Percentiles rank a stretch among this genome's conserved stretches.
Conservation (phyloP, 2,329 filamentous ascomycete species). For the Dothistroma pini region DNA sequence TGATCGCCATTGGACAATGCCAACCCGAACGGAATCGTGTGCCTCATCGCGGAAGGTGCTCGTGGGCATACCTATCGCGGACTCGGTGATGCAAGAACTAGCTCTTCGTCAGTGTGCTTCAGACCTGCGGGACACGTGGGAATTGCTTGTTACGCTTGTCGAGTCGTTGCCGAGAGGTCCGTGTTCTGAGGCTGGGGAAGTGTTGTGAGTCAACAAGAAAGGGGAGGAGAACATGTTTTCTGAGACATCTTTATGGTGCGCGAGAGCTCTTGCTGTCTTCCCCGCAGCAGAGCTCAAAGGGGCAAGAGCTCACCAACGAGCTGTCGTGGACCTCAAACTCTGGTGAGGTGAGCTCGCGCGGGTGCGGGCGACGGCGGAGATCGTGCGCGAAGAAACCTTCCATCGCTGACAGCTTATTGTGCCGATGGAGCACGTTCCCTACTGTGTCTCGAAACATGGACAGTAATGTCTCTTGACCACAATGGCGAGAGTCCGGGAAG, state of each 20-base stretch:
- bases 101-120: not conserved
- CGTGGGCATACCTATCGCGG: conserved; percentile 12
- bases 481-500: not conserved
- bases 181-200: not conserved
- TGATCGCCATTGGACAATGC: conserved; percentile 19
- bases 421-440: not conserved
- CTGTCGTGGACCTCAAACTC: conserved; percentile 2
- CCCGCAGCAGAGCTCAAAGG: conserved; percentile 4
- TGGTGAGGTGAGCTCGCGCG: not conserved
- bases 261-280: not conserved
- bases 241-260: not conserved
- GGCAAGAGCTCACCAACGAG: not conserved
- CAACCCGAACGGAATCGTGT: conserved; percentile 11
- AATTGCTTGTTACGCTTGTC: conserved; percentile 1
- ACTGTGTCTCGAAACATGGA: not conserved
- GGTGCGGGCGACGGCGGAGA: too few species aligned
- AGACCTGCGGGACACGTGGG: not conserved
- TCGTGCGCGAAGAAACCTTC: not conserved
- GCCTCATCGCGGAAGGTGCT: conserved; percentile 16
- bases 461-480: too few species aligned
- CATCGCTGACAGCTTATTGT: not conserved
- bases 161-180: not conserved
- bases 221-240: not conserved
- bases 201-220: not conserved
- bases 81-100: not conserved